Conservation (phyloP, 768 basidiomycete species). For the Kwoniella shandongensis region DNA sequence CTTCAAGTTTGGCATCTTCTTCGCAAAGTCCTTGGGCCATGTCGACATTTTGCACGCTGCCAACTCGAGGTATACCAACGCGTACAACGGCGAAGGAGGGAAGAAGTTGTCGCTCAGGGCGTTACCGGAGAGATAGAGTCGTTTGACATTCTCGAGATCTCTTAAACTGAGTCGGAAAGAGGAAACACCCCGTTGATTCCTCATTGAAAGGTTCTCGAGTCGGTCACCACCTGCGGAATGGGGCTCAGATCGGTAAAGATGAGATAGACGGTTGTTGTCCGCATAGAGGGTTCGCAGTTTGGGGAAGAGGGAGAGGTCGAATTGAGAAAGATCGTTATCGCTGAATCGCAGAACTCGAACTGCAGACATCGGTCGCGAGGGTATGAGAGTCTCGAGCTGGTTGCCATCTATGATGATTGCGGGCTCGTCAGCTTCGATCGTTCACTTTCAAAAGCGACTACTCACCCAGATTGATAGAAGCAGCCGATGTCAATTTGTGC, state of each 20-base stretch:
- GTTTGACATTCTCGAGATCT: constrained; percentile 86
- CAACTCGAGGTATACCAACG: constrained; percentile 86
- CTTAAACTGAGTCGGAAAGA: constrained; percentile 28
- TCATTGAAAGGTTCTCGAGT: constrained; percentile 85
- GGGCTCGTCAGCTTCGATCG: background rate
- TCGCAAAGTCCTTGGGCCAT: constrained; percentile 69
- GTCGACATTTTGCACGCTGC: constrained; percentile 77
- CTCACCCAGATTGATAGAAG: constrained; percentile 81
- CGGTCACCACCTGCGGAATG: constrained; percentile 54
- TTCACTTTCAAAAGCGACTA: constrained; percentile 27
- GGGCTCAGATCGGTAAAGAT: constrained; percentile 21
- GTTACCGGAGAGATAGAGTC: constrained; percentile 85
- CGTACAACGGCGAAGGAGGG: constrained; percentile 67
- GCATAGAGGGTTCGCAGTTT: constrained; percentile 86
- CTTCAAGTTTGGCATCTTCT: constrained; percentile 73
- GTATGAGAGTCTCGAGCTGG: constrained; percentile 60
- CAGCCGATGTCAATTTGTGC: constrained; percentile 57
- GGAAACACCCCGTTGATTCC: constrained; percentile 67
- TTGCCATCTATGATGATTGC: constrained; percentile 65
- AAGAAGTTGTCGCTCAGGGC: constrained; percentile 50
- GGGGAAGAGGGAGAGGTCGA: constrained; percentile 65
- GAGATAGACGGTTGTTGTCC: constrained; percentile 68
- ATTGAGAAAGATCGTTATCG: constrained; percentile 69
- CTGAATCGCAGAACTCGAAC: constrained; percentile 82
- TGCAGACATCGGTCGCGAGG: constrained; percentile 59